Base-by-base conservation (phyloP, 352 stramenopile genomes). In the Pilasporangium apinafurcum region DNA sequence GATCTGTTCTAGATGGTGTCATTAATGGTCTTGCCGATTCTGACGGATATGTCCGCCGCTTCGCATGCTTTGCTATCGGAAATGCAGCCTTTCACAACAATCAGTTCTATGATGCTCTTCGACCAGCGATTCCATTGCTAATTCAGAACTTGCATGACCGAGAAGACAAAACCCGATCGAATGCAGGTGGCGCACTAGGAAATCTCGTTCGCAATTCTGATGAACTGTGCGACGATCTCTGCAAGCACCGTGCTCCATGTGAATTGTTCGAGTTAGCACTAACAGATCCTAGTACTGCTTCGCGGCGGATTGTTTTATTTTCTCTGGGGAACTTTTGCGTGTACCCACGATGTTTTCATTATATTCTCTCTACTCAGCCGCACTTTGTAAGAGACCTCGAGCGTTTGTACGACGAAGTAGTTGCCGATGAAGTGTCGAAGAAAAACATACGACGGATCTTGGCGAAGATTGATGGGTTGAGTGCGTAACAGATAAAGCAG, bases 1-100 rank as follows among this genome's bases (percentile, higher is more conserved):
- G 49, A 9, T 78, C 67, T 1, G 44, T 95, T 25, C 20, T 95
- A 0, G 55, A 75, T n/a, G 60, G 55, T 20, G 67, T 95, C 10
- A 68, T 95, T 20, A 42, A 36, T 27, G 56, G 66, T 1, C 65
- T 92, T 7, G 57, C 46, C 0, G 85, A 96, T 37, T 26, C 51
- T 0, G 82, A 97, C 52, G 65, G 62, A n/a, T 86, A 87, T 40
- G 86, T 93, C 5, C 68, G 86, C 0, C 93, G 93, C 16, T 97
- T 97, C 34, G 91, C 92, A 3, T 96, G 84, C 66, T 97, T 97
- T 57, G 90, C 87, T n/a, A 77, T 98, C 26, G 92, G 92, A 26
- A 98, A 98, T 46, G 88, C 86, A 13, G 87, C 91, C 7, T 98
- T 97, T 50, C 85, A 97, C 60, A 85, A 65, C 40, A 65, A 58